Base-by-base conservation (phyloP, 2,329 filamentous ascomycete species). In the Beauveria brongniartii region DNA sequence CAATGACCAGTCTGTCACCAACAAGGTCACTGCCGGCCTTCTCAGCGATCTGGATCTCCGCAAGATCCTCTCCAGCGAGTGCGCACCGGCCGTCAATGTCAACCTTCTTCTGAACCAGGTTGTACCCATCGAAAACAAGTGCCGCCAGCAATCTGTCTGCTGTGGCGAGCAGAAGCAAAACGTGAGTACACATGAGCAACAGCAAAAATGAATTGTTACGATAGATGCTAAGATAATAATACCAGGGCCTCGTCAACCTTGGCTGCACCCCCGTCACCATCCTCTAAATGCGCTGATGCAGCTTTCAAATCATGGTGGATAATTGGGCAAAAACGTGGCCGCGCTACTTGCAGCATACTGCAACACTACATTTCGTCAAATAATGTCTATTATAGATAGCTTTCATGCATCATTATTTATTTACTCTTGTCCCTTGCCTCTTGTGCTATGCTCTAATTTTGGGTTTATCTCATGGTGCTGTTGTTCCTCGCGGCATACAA, bases 401-500 rank as follows among this genome's bases (percentile, higher is more conserved):
- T 44, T 54, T 28, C 9, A 20, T 28, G 37, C 37, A 14, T 22
- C 5, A 41, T 52, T 37, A 10, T 6, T 37, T 18, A 28, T 7
- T 10, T 18, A 34, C 20, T 24, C 20, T 22, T 24, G 1, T 51
- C 2, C 7, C 2, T 26, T 14, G 8, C 2, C 2, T 40, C n/a
- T 12, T 41, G n/a, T 47, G n/a, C 9, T 5, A n/a, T 47, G 12
- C 2, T 34, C 8, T 18, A 14, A n/a, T 26, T 20, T 7, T 52
- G 9, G 3, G 4, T 10, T 55, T n/a, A 70, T 6, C n/a, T 68
- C 14, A 57, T 64, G 1, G 67, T 69, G 4, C 67, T 69, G 37
- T 71, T 71, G 3, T 67, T 70, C 5, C 63, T 52, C 18, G 70
- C 64, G 5, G 64, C 65, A 48, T 76, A 75, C 22, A 76, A 71